Base-by-base conservation (phyloP, 2,329 filamentous ascomycete genomes). In the Didymella glomerata region DNA sequence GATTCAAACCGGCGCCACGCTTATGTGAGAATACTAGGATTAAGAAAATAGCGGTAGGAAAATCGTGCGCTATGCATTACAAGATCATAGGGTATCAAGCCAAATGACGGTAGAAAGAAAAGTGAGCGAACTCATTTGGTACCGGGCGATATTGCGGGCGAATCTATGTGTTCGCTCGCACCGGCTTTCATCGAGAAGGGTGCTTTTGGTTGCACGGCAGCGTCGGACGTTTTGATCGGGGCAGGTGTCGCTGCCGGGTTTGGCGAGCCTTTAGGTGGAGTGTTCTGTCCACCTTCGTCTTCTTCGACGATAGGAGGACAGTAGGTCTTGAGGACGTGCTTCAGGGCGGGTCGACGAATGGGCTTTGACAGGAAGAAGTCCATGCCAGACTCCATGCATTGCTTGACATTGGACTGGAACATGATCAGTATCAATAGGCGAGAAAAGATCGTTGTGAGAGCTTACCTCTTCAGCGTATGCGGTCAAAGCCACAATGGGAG, bases 381-480 rank as follows among this genome's bases (percentile, higher is more conserved):
- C 93, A 97, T 97, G 54, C 93, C 93, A 1, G 89, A 92, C 60
- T 94, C 92, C 75, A 95, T 90, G 76, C 82, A 83, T 63, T 82
- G 78, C 60, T 60, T 55, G n/a, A 60, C 57, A 24, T 60, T 60
- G 11, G 57, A 60, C 57, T 79, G 71, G 6, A 49, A 30, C 5
- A 4, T 10, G n/a, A 46, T 71, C 60, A 71, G 63, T 22, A 45
- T 38, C 10, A 44, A 8, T 8, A 4, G 4, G 25, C 20, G 32
- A 24, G 14, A 11, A 11, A 4, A 22, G 27, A 11, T 14, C 3
- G 9, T 4, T 32, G 47, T 25, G 16, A 36, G 3, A 20, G 59
- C 91, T 91, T 73, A 93, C 90, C 76, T 96, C 93, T 72, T 97
- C 93, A 0, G 91, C 88, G 70, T 96, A 97, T 16, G 93, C 93